Evolutionary conservation across 1,284 basidiomycete genomes (phyloP), one percentile per base, ranked within the genome.

Genomic region (Apiotrichum brassicae): DNA sequence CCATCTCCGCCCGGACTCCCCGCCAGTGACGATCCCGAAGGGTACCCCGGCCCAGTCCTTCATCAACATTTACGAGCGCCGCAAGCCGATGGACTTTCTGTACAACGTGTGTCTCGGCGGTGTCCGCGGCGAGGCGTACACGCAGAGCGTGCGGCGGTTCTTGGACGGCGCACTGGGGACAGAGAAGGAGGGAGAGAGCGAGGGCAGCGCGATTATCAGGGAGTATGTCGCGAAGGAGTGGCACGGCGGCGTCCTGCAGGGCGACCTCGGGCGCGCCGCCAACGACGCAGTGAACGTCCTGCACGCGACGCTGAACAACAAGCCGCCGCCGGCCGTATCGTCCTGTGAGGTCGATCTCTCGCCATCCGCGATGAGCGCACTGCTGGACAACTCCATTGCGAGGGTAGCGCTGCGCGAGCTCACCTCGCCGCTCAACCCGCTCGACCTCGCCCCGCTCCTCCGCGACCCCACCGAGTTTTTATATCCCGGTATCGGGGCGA

Each of bases 81-180:
- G 30, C 20, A 28, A 40, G 16, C 39, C 62, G 1, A 50, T 39
- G 9, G 59, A 65, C 25, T 68, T 60, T 51, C 24, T 71, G 14
- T 44, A 58, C 24, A 57, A 65, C 24, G 51, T 66, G 43, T 45
- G 38, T 4, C 55, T 60, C 8, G 69, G 69, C 20, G 66, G 64
- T 39, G 40, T 58, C 0, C 52, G 48, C 3, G 68, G 66, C 3
- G 72, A 72, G 43, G 72, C 71, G 19, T 74, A 74, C 49, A 37
- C 60, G 4, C 44, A 54, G 9, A 68, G 65, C 48, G 56, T 74
- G 12, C 43, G 59, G 14, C 46, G 49, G 6, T 74, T 74, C 51
- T 56, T 74, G 14, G 38, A 53, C 3, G 71, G 72, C 3, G 71
- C 71, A 2, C 61, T 67, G 48, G 50, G 20, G n/a, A 18, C n/a